Evolutionary conservation across 768 basidiomycete species (phyloP).

Genomic region (Rhodotorula babjevae): DNA sequence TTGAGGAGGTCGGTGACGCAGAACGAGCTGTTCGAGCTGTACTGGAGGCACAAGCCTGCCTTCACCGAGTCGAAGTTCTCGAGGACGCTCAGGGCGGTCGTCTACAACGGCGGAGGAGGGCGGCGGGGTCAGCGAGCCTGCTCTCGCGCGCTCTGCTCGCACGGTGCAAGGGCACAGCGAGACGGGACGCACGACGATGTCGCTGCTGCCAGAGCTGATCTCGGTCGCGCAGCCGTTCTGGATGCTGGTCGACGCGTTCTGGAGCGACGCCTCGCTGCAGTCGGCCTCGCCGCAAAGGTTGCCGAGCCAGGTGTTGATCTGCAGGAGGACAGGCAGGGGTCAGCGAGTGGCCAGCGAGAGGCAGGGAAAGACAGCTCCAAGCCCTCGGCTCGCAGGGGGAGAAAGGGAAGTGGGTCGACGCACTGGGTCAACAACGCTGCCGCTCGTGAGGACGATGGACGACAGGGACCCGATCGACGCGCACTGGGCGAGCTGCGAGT

Average conservation of each 20-base stretch:
- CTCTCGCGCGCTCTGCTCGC: not conserved
- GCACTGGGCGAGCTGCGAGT: constrained; percentile 15
- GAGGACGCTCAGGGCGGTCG: not conserved
- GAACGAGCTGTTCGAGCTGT: constrained; percentile 42
- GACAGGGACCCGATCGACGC: not conserved
- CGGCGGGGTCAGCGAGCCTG: not conserved
- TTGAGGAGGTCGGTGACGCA: constrained; percentile 45
- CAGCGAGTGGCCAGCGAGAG: not conserved
- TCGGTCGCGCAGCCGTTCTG: constrained; percentile 13
- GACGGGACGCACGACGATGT: constrained; percentile 4
- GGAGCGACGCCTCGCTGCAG: not conserved
- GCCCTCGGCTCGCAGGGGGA: not conserved
- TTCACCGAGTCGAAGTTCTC: constrained; percentile 21
- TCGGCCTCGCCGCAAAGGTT: not conserved
- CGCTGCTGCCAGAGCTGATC: not conserved
- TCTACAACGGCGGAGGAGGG: not conserved
- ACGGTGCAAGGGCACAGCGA: fast-evolving
- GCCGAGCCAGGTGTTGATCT: not conserved
- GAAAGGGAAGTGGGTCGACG: not conserved
- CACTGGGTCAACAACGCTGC: not conserved
- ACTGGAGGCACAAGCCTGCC: constrained; percentile 11
- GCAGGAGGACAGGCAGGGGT: no score
- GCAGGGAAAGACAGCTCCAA: not conserved
- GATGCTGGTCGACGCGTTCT: constrained; percentile 19
- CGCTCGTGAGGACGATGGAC: not conserved